These are phyloP conservation scores for Pestalotiopsis sp. DNA, from an alignment of 2,329 filamentous ascomycete genomes.

Conservation along the genomic window DNA sequence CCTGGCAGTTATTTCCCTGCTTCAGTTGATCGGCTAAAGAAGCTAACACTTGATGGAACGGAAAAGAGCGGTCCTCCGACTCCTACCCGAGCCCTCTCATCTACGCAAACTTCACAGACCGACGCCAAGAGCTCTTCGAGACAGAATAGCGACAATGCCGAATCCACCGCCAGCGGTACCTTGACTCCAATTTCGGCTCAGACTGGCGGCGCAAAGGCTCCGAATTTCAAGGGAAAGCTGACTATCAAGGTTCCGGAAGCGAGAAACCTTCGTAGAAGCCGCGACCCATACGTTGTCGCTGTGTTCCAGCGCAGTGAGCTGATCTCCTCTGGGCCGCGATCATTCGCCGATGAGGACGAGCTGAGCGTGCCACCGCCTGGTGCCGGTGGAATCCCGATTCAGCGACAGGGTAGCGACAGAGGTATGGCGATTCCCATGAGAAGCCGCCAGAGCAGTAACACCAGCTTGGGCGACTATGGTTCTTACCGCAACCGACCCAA, in stretches of 20 bases:
- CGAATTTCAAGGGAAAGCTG: conserved; percentile 81
- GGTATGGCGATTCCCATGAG: conserved; percentile 97
- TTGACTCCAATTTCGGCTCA: conserved; percentile 51
- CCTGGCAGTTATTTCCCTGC: conserved; percentile 45
- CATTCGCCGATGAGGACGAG: conserved; percentile 63
- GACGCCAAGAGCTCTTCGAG: conserved; percentile 40
- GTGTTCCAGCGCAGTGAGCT: conserved; percentile 97
- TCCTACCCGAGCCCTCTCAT: conserved; percentile 83
- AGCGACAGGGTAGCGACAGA: conserved; percentile 77
- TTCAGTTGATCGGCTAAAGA: conserved; percentile 71
- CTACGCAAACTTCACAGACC: conserved; percentile 54
- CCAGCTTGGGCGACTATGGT: conserved; percentile 72
- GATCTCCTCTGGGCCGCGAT: conserved; percentile 83
- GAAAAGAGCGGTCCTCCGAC: conserved; percentile 92
- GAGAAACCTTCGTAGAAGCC: conserved; percentile 77
- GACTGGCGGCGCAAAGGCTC: conserved; percentile 61
- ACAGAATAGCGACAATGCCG: conserved; percentile 40
- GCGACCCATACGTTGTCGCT: conserved; percentile 92
- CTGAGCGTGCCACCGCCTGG: conserved; percentile 49
- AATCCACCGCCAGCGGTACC: conserved; percentile 47
- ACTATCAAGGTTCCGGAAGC: conserved; percentile 88
- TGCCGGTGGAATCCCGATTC: conserved; percentile 60
- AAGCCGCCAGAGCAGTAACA: conserved; percentile 95
- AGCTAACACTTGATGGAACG: conserved; percentile 83
- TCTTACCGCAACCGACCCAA: conserved; percentile 61